Base-by-base conservation (phyloP, 116 monocot species). In the Cymodocea nodosa region DNA sequence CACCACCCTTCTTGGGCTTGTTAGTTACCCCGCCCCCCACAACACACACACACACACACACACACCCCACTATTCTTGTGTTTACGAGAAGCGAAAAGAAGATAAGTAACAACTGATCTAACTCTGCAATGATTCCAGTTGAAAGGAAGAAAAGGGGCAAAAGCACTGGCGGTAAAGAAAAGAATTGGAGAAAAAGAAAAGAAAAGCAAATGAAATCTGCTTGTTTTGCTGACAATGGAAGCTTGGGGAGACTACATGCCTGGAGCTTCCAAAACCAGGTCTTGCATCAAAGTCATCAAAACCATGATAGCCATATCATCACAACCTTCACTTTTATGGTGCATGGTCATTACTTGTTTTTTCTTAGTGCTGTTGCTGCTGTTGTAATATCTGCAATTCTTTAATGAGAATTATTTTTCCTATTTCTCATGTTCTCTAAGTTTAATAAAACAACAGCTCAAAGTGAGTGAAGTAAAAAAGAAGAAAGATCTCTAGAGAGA, bases 211-310 rank as follows among this genome's bases (percentile, higher is more conserved):
- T 30, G 25, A 35, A n/a, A 10, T 35, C 37, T 62, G 62, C 19
- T 44, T 16, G 44, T 44, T 44, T 62, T 17, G 30, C 17, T 62
- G 62, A 35, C 62, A 62, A 39, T 62, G 39, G 62, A 62, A 62
- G 37, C 15, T 62, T 62, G 35, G 62, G 40, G 37, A 62, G 62
- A 17, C 62, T 44, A 62, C 35, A 62, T 62, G 62, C 37, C n/a
- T 62, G 39, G 39, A 62, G 1, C 8, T 39, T 30, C 30, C 30
- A 30, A 62, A 37, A n/a, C 62, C 39, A 40, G 35, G 13, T 62
- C 17, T 62, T 62, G 62, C 44, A 62, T 62, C 62, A 44, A 62
- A 62, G 39, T 62, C 62, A 44, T 62, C 62, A 62, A 62, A n/a
- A 39, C 37, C 35, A 39, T 62, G 62, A 62, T 39, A 18, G 11